A percentile compares a stretch with the other conserved stretches of the same genome.
Evolutionary conservation across 2,329 filamentous ascomycete species (phyloP).

Genomic region (Phyllosticta ampelicida): DNA sequence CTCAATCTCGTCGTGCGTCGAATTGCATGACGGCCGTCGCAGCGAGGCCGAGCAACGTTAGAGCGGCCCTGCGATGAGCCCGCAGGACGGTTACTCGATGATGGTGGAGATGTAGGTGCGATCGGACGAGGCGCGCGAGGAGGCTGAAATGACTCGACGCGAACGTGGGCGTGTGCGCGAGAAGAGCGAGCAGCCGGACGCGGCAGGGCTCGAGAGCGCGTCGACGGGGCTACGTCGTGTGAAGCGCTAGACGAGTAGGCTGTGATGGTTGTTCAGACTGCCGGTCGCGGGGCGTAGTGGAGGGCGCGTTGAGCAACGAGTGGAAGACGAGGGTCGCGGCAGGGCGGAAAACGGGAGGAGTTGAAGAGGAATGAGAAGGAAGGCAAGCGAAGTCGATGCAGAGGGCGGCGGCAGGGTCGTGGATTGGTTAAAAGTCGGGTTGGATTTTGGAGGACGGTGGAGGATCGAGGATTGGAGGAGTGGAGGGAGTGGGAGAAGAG

Average conservation of each 20-base stretch:
- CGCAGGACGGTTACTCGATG: slow-evolving; percentile 1
- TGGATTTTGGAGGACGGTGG: not conserved
- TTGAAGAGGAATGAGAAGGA: not conserved
- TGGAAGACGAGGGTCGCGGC: not conserved
- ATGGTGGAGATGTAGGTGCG: slow-evolving; percentile 1
- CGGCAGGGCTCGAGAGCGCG: not conserved
- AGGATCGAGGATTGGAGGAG: not conserved
- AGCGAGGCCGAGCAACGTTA: slow-evolving; percentile 13
- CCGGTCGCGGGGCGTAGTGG: not conserved
- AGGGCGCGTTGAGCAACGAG: slow-evolving; percentile 1
- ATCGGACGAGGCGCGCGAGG: slow-evolving; percentile 4
- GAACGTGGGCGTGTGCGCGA: slow-evolving; percentile 3
- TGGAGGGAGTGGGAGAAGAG: not conserved
- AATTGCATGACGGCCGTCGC: slow-evolving; percentile 33
- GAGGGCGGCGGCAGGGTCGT: not conserved
- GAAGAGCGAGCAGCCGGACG: not conserved
- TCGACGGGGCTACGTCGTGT: not conserved
- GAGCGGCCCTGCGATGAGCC: slow-evolving; percentile 1
- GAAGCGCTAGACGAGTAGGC: not conserved
- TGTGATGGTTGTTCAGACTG: not conserved
- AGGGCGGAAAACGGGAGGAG: not conserved
- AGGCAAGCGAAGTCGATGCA: not conserved
- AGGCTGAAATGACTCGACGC: slow-evolving; percentile 4
- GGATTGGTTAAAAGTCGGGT: not conserved
- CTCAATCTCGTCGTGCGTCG: slow-evolving; percentile 27